Conservation (phyloP, 2,329 filamentous ascomycete species). For the Trichothecium sympodiale region DNA sequence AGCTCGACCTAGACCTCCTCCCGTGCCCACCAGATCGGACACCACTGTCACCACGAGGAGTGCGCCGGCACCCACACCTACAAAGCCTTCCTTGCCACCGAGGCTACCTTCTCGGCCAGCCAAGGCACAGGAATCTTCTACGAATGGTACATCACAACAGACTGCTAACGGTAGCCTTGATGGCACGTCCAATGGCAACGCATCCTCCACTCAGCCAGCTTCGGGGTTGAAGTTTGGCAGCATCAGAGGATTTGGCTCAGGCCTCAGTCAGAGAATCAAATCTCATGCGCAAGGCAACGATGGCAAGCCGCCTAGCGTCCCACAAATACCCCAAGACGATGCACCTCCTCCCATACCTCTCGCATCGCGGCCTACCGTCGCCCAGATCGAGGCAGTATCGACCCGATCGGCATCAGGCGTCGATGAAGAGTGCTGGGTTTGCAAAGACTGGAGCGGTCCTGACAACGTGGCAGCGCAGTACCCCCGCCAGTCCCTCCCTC, state of each 20-base stretch:
- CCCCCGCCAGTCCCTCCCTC: constrained; percentile 60
- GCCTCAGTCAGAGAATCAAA: background rate
- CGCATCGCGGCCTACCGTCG: constrained; percentile 37
- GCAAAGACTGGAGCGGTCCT: constrained; percentile 77
- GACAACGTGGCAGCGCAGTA: constrained; percentile 70
- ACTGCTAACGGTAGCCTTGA: background rate
- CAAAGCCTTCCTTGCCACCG: constrained; percentile 34
- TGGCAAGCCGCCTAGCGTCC: constrained; percentile 7
- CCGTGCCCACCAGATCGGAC: constrained; percentile 1
- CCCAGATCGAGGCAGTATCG: constrained; percentile 37
- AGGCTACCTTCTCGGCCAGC: constrained; percentile 37
- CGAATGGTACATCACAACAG: background rate
- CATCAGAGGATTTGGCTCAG: constrained; percentile 13
- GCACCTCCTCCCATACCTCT: constrained; percentile 41
- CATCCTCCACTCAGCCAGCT: constrained; percentile 1
- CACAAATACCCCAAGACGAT: constrained; percentile 7
- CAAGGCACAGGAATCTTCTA: constrained; percentile 10
- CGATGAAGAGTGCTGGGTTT: constrained; percentile 55
- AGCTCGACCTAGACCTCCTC: constrained; percentile 2
- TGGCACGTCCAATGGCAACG: background rate
- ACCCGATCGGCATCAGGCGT: constrained; percentile 14
- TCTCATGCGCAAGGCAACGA: background rate
- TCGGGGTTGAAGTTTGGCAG: constrained; percentile 1
- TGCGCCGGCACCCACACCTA: constrained; percentile 10
- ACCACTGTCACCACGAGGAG: constrained; percentile 1